These are phyloP conservation scores for Microbotryomycetes sp. DNA, from an alignment of 1,284 basidiomycete genomes.

Conservation along the genomic window DNA sequence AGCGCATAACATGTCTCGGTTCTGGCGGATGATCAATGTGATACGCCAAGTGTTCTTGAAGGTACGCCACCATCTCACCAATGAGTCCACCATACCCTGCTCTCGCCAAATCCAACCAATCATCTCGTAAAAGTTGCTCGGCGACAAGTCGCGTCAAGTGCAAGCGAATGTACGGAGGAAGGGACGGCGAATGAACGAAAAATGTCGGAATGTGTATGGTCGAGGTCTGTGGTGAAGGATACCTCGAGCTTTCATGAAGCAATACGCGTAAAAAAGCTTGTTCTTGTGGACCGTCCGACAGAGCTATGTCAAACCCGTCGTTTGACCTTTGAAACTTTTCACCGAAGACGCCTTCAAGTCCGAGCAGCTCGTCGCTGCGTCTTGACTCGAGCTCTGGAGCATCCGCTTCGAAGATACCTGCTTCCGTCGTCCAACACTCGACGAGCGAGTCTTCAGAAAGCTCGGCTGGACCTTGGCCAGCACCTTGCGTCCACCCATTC, in stretches of 20 bases:
- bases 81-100: conserved; percentile 63
- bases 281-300: conserved; percentile 34
- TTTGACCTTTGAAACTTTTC: conserved; percentile 38
- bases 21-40: conserved; percentile 66
- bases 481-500: conserved; percentile 49
- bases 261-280: conserved; percentile 61
- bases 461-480: conserved; percentile 35
- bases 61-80: conserved; percentile 63
- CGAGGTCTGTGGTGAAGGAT: conserved; percentile 46
- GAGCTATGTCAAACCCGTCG: conserved; percentile 38
- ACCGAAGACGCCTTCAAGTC: conserved; percentile 52
- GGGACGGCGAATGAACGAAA: conserved; percentile 63
- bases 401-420: conserved; percentile 22
- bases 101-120: conserved; percentile 54
- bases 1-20: conserved; percentile 57
- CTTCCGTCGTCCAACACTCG: background rate
- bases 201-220: conserved; percentile 58
- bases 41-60: conserved; percentile 62
- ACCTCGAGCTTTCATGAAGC: conserved; percentile 51
- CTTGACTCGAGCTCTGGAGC: conserved; percentile 50
- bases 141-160: conserved; percentile 60
- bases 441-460: conserved; percentile 9
- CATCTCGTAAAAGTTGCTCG: conserved; percentile 40
- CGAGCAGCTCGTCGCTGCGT: conserved; percentile 65
- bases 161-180: conserved; percentile 77